These are phyloP conservation scores for Yarrowia sp. DNA, from an alignment of 805 yeast genomes.

Conservation along the genomic window DNA sequence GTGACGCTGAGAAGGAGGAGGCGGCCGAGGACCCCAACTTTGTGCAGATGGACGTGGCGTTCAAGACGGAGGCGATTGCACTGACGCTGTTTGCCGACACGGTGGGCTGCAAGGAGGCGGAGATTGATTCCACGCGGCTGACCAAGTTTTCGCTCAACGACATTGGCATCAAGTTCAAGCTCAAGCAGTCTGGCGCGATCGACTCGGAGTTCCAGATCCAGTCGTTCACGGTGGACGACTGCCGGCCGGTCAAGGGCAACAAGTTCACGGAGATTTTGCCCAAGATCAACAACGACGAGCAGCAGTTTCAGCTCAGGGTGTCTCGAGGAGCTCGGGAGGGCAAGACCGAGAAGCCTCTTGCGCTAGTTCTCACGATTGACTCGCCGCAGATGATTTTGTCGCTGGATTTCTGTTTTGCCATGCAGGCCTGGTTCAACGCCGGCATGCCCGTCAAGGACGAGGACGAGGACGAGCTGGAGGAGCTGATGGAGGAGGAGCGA, in stretches of 20 bases:
- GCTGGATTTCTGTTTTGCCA: slow-evolving; percentile 80
- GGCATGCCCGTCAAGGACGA: slow-evolving; percentile 51
- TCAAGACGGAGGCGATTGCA: slow-evolving; percentile 68
- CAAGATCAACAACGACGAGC: slow-evolving; percentile 61
- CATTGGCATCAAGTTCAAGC: slow-evolving; percentile 58
- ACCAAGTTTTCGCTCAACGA: slow-evolving; percentile 68
- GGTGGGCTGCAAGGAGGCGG: slow-evolving; percentile 41
- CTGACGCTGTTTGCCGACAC: slow-evolving; percentile 54
- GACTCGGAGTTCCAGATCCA: slow-evolving; percentile 67
- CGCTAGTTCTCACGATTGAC: slow-evolving; percentile 69
- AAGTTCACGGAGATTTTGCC: slow-evolving; percentile 85
- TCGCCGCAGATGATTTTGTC: slow-evolving; percentile 84
- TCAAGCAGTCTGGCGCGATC: slow-evolving; percentile 63
- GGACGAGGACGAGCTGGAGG: slow-evolving; percentile 39
- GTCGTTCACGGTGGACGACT: slow-evolving; percentile 80
- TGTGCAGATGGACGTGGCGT: slow-evolving; percentile 45
- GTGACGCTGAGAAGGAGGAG: slow-evolving; percentile 11
- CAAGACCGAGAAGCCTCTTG: slow-evolving; percentile 53
- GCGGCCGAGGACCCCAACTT: slow-evolving; percentile 30
- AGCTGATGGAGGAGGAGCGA: slow-evolving; percentile 35
- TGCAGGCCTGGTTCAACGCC: slow-evolving; percentile 67
- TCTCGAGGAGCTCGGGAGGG: slow-evolving; percentile 40
- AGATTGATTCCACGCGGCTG: slow-evolving; percentile 50
- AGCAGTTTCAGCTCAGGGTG: slow-evolving; percentile 72
- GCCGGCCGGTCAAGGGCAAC: slow-evolving; percentile 66